phyloP scores from a whole-genome alignment of 2,329 filamentous ascomycete genomes.

The Phaeosphaeria sp. region DNA sequence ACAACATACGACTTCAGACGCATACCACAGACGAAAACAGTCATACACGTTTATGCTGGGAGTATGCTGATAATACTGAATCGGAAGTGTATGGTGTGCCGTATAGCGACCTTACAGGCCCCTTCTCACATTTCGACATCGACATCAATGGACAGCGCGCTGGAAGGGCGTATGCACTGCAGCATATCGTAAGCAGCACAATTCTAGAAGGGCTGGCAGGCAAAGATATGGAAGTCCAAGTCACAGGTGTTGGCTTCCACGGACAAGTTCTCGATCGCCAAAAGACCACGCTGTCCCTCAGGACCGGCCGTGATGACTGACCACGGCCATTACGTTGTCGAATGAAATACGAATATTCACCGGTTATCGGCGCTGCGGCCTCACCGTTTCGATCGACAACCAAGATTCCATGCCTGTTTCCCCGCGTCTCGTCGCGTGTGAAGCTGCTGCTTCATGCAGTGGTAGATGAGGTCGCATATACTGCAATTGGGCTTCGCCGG shows the following conservation, averaged over 20 bases:
- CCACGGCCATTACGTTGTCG: conserved; percentile 2
- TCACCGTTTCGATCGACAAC: conserved; percentile 4
- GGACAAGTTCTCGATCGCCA: conserved; percentile 22
- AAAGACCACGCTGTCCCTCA: not conserved
- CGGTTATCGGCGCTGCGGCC: not conserved
- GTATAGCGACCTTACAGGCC: conserved; percentile 42
- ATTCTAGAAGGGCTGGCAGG: conserved; percentile 17
- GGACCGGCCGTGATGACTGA: not conserved
- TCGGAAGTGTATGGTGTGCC: conserved; percentile 19
- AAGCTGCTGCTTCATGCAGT: conserved; percentile 6
- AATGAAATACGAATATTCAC: not conserved
- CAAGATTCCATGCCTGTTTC: conserved; percentile 13
- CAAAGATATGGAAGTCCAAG: conserved; percentile 13
- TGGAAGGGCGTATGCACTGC: conserved; percentile 40
- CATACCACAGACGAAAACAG: conserved; percentile 18
- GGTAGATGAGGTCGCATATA: conserved; percentile 1
- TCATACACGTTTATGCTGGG: conserved; percentile 39
- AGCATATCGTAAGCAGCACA: conserved; percentile 22
- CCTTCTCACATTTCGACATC: conserved; percentile 43
- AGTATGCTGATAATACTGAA: conserved; percentile 2
- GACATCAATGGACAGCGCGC: conserved; percentile 22
- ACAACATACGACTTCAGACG: conserved; percentile 18
- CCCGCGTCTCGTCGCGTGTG: conserved; percentile 8
- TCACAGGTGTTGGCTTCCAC: conserved; percentile 40
- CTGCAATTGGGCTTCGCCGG: not conserved